Evolutionary conservation across 2,329 filamentous ascomycete species (phyloP).

Genomic region (Ceratocystis cacaofunesta): DNA sequence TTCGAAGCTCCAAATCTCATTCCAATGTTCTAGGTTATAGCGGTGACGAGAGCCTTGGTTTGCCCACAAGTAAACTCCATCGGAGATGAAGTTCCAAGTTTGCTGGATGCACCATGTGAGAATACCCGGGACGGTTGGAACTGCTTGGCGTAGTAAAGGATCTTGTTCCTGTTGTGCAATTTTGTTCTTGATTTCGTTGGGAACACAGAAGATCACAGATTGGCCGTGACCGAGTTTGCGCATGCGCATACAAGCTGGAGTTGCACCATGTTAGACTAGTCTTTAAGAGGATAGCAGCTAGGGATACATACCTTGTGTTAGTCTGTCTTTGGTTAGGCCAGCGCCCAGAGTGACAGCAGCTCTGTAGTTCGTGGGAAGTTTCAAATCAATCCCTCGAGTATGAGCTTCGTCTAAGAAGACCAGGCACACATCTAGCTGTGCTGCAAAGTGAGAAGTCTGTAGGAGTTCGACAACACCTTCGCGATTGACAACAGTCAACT

Average conservation of each 20-base stretch:
- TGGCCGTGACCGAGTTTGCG: conserved; percentile 52
- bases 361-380: conserved; percentile 40
- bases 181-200: conserved; percentile 42
- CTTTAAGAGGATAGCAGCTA: neutral
- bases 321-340: conserved; percentile 49
- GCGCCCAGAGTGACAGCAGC: conserved; percentile 55
- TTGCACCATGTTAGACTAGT: neutral
- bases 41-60: conserved; percentile 41
- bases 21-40: conserved; percentile 28
- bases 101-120: conserved; percentile 45
- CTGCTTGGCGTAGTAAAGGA: neutral
- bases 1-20: neutral
- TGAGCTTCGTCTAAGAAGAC: conserved; percentile 58
- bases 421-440: conserved; percentile 42
- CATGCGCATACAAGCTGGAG: conserved; percentile 54
- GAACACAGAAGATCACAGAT: conserved; percentile 45
- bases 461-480: conserved; percentile 34
- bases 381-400: conserved; percentile 54
- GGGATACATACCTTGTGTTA: conserved; percentile 46
- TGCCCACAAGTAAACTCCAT: conserved; percentile 44
- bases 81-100: conserved; percentile 35
- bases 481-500: conserved; percentile 38
- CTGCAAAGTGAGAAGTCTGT: conserved; percentile 41
- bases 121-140: conserved; percentile 38
- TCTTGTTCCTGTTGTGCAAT: conserved; percentile 26